Base-by-base conservation (phyloP, 306 rosid species). In the Vigna unguiculata region DNA sequence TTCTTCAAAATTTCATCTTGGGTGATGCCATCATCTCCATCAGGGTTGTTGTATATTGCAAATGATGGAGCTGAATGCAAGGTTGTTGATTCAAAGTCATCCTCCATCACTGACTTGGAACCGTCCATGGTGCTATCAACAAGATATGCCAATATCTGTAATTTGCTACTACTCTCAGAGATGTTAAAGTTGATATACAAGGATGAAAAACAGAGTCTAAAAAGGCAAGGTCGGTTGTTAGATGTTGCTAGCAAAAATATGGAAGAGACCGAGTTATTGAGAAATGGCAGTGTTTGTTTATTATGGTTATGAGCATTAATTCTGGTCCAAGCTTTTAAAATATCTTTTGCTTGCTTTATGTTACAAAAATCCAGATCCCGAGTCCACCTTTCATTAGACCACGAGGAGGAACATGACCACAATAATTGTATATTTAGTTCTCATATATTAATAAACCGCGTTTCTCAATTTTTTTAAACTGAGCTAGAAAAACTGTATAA, bases 31-130 rank as follows among this genome's bases (percentile, higher is more conserved):
- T 73, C 80, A 60, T 82, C 88, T 30, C 79, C 85, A 13, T 41
- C 52, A 2, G 84, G 21, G 69, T 71, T 52, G 73, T 76, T 74
- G 82, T 79, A 85, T 66, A 88, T 84, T 40, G 80, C 85, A 80
- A 91, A 88, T 58, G 98, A 93, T n/a, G 93, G 93, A 21, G 89
- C 85, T 24, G 90, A 59, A 20, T 19, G 82, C 81, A 93, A 69
- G 71, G 82, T 75, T 64, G 81, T 77, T 59, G 78, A 49, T 14
- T 36, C 45, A 47, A 53, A 24, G 6, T 69, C 86, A 8, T 78
- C 78, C 52, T 60, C 70, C 15, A 14, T 22, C n/a, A 55, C 41
- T 70, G 84, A 55, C 2, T 25, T 48, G 45, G 81, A 51, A 48
- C 40, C 40, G 20, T 84, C 84, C 84, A 84, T 67, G 46, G 71